These are phyloP conservation scores for Torulaspora microellipsoides DNA, from an alignment of 805 yeast genomes.

Conservation along the genomic window DNA sequence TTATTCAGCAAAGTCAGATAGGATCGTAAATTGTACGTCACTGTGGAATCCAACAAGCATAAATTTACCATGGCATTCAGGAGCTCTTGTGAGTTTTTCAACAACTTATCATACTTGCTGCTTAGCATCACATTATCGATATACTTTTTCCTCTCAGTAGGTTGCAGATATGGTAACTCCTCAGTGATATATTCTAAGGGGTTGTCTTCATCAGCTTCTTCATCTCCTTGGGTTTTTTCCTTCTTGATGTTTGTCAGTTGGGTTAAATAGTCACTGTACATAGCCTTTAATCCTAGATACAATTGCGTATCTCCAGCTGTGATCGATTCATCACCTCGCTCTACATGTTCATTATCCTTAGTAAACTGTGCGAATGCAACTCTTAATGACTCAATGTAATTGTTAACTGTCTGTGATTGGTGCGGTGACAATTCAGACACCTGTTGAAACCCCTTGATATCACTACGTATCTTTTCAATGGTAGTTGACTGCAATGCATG, in stretches of 20 bases:
- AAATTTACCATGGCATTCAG: constrained; percentile 21
- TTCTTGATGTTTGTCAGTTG: constrained; percentile 21
- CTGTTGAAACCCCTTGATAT: constrained; percentile 20
- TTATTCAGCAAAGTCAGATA: constrained; percentile 22
- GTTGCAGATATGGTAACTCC: constrained; percentile 23
- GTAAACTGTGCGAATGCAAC: constrained; percentile 23
- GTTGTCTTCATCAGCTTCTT: constrained; percentile 10
- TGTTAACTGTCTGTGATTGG: constrained; percentile 19
- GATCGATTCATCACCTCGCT: constrained; percentile 17
- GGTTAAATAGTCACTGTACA: constrained; percentile 31
- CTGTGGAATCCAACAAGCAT: constrained; percentile 25
- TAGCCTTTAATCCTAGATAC: constrained; percentile 27
- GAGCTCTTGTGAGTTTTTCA: constrained; percentile 11
- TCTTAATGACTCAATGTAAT: constrained; percentile 22
- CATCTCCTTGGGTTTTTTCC: constrained; percentile 10
- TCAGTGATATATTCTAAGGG: constrained; percentile 21
- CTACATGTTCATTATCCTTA: constrained; percentile 30
- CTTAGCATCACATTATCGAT: constrained; percentile 21
- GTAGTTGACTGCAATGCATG: constrained; percentile 30
- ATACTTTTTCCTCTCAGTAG: constrained; percentile 27
- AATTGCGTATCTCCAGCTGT: constrained; percentile 29
- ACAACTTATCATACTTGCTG: constrained; percentile 7
- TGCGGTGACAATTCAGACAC: constrained; percentile 10
- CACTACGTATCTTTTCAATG: constrained; percentile 28
- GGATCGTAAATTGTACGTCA: constrained; percentile 22